phyloP scores from a whole-genome alignment of 1,284 basidiomycete species.

The Fistulinella cinereoalba region DNA sequence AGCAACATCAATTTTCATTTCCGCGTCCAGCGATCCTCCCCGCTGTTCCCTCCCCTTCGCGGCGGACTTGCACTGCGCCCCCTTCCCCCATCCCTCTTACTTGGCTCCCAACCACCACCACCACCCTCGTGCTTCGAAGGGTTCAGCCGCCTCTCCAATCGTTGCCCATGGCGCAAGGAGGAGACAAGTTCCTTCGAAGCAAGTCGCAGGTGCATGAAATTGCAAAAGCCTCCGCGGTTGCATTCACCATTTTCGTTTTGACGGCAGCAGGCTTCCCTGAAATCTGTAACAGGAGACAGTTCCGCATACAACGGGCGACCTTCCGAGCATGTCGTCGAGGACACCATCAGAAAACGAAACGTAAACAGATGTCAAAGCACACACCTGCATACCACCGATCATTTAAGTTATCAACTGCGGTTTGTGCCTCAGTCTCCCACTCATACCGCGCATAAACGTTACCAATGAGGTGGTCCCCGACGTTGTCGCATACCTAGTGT shows the following conservation, averaged over 20 bases:
- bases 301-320: slow-evolving; percentile 98
- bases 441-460: slow-evolving; percentile 99
- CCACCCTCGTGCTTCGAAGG: slow-evolving; percentile 59
- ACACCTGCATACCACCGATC: slow-evolving; percentile 96
- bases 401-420: slow-evolving; percentile 91
- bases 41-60: slow-evolving; percentile 56
- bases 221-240: slow-evolving; percentile 95
- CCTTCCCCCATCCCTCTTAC: slow-evolving; percentile 58
- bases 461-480: slow-evolving; percentile 97
- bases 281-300: slow-evolving; percentile 97
- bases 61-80: slow-evolving; percentile 72
- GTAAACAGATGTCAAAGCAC: slow-evolving; percentile 24
- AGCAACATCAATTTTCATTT: no score
- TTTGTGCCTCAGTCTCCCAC: slow-evolving; percentile 96
- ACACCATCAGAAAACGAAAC: slow-evolving; percentile 5
- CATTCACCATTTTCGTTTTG: slow-evolving; percentile 98
- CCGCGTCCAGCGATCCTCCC: slow-evolving; percentile 75
- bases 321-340: slow-evolving; percentile 27
- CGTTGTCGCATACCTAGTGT: slow-evolving; percentile 91
- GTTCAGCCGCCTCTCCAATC: slow-evolving; percentile 75
- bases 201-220: slow-evolving; percentile 96
- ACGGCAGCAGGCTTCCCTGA: slow-evolving; percentile 97
- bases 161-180: slow-evolving; percentile 78
- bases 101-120: slow-evolving; percentile 80
- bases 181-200: slow-evolving; percentile 81